Evolutionary conservation across 1,139 yeast genomes (phyloP), one percentile per base, ranked within the genome.

Genomic region (Kluyveromyces sp.): DNA sequence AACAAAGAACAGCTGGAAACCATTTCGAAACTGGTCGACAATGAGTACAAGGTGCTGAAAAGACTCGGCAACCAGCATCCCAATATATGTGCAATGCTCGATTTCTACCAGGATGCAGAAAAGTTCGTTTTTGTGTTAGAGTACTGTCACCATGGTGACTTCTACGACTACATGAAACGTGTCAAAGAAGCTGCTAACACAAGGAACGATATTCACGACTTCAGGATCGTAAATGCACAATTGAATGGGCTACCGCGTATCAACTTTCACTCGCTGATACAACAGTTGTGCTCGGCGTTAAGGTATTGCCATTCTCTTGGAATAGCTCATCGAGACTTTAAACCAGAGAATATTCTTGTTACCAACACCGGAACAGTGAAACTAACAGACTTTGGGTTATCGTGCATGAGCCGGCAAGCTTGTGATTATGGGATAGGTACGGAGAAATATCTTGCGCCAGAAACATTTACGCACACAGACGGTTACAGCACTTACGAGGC

Each of bases 361-460:
- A 73, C 80, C 43, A 49, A 51, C 9, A 79, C 79, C 43, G 89
- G 85, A 53, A 75, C 83, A 72, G 75, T 85, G 53, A 85, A 84
- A 60, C 68, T 86, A 45, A 85, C 94, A 44, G 95, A 86, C 64
- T 86, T 94, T 88, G 95, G 95, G 0, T 73, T 86, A 50, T 89
- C 94, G 4, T 81, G 94, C 8, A 74, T 81, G 15, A 65, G 70
- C 13, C 67, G 69, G 40, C 62, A 65, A 39, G 77, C 85, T 54
- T 67, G 73, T 15, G 96, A 87, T 53, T 83, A 84, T 55, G 92
- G 88, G 52, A 81, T 88, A 49, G 97, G 97, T 20, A 82, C 94
- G 15, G 96, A 88, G 61, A 75, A 95, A 49, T 89, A 89, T 64
- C 84, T 92, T 92, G 95, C 96, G 0, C 97, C 97, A 2, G 97